A percentile compares a stretch with the other conserved stretches of the same genome.
Conservation (phyloP, 75 land plant genomes). For the Chamaecyparis obtusa region DNA sequence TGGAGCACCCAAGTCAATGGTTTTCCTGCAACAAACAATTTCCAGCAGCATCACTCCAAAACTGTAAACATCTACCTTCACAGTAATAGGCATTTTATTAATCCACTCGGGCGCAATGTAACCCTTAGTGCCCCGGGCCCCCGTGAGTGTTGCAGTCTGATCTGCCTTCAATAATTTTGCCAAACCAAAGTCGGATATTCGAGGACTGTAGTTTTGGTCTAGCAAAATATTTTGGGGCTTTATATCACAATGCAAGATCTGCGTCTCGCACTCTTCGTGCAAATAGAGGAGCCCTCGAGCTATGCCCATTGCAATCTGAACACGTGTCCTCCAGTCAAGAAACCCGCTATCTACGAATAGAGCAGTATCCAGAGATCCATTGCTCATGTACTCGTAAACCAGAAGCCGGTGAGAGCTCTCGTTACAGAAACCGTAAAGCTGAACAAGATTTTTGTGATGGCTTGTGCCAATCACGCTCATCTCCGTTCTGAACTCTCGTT, state of each 20-base stretch:
- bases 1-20: slow-evolving; percentile 19
- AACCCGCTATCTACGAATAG: background rate
- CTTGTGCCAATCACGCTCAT: background rate
- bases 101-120: background rate
- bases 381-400: slow-evolving; percentile 34
- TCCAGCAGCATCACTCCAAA: background rate
- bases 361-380: slow-evolving; percentile 14
- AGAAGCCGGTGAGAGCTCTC: background rate
- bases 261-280: slow-evolving; percentile 48
- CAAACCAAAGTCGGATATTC: slow-evolving; percentile 42
- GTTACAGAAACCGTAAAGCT: background rate
- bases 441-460: background rate
- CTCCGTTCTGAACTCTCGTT: slow-evolving; percentile 21
- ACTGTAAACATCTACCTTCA: background rate
- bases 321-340: slow-evolving; percentile 30
- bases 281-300: slow-evolving; percentile 57
- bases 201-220: slow-evolving; percentile 22
- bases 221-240: slow-evolving; percentile 40
- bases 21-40: background rate
- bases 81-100: slow-evolving; percentile 11
- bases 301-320: slow-evolving; percentile 37
- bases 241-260: slow-evolving; percentile 73
- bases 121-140: slow-evolving; percentile 26
- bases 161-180: slow-evolving; percentile 31
- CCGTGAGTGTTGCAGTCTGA: slow-evolving; percentile 14